Base-by-base conservation (phyloP, 1,284 basidiomycete species). In the Fomitiporia mediterranea region DNA sequence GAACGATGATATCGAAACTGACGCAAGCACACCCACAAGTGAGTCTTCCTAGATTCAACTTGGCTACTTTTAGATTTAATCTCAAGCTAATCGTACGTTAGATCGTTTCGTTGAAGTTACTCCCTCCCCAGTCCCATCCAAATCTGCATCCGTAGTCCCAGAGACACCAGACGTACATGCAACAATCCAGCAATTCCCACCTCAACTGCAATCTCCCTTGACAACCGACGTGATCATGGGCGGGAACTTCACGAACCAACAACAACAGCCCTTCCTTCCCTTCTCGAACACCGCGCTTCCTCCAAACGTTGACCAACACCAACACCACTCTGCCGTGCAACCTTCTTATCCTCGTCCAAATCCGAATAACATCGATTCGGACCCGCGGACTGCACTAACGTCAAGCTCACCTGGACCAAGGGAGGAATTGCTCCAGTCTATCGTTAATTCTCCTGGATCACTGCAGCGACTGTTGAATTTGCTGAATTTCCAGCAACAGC, bases 391-490 rank as follows among this genome's bases (percentile, higher is more conserved):
- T 15, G 52, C 53, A n/a, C n/a, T 59, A 15, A 59, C 57, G 6
- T 51, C 57, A 2, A 46, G 39, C 6, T 23, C 47, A n/a, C 34
- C 49, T 9, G 42, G 44, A 9, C 38, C 51, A 17, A 55, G 50
- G 13, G 46, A 84, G 47, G 75, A 75, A 9, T 72, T 83, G 19
- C 72, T 89, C 57, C 82, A 86, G 60, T 73, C 78, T 19, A 68
- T 85, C 52, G 75, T 84, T 47, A 79, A 83, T 44, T 81, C 82
- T 0, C 86, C 87, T 0, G 71, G 72, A 1, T 84, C 89, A 61
- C 76, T 91, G 56, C 86, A 90, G 61, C 82, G 84, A 61, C 74
- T 92, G 47, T 72, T 91, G 51, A 77, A 82, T 15, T 32, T 59
- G 3, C 7, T 30, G 78, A 82, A 0, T 70, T 87, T 35, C 70